Base-by-base conservation (phyloP, 2,329 filamentous ascomycete species). In the Ophiostoma ips region DNA sequence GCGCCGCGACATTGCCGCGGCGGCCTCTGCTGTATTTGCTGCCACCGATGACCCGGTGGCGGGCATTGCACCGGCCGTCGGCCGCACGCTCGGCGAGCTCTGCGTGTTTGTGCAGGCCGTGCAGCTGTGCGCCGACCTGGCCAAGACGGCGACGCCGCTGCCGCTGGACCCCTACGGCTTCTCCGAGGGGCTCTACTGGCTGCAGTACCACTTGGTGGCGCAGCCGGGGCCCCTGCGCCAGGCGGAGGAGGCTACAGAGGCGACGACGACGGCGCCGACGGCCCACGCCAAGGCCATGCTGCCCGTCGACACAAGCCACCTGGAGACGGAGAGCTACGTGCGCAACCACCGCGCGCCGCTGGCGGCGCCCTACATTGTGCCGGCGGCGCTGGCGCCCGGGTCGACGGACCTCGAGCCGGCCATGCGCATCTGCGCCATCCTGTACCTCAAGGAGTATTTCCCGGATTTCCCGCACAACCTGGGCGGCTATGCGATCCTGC, bases 371-470 rank as follows among this genome's bases (percentile, higher is more conserved):
- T 50, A 55, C 21, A 48, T 57, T 15, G 52, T 58, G 1, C 45
- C 56, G 3, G 37, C 48, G 12, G 28, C 34, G 31, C 33, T 36
- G 24, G 24, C 36, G 1, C 47, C 28, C 30, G 48, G 47, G 16
- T 40, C 40, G 36, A 56, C 56, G 30, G 41, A 51, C 1, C 55
- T 64, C 13, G 59, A 64, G 38, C 56, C 60, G 0, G 57, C 60
- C 10, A 51, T 65, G 37, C 60, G 64, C 15, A 57, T 62, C 15
- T 56, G 57, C 30, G 57, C 55, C 10, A 54, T 66, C 18, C 56
- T 65, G 2, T 63, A 59, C 49, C 54, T 64, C 21, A 63, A 64
- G 43, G 60, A 63, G 36, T 56, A 62, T 10, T 53, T 65, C 1
- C 62, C 63, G 1, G 61, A 63, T 47, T 61, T 57, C 46, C 61